Base-by-base conservation (phyloP, 2,329 filamentous ascomycete species). In the Exophiala phaeomuriformis region DNA sequence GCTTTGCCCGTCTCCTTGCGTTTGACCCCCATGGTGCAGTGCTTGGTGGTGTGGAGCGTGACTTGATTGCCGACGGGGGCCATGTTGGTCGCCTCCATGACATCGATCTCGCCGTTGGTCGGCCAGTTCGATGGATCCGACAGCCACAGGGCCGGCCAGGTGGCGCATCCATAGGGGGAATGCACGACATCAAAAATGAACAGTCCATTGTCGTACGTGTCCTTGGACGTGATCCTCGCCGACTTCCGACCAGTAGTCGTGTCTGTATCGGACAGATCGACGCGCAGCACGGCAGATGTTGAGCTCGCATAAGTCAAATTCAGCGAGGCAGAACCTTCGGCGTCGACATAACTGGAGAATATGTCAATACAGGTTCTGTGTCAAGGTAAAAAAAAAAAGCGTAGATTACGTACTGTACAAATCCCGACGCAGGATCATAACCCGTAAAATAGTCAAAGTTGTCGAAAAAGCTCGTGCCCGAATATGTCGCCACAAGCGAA, bases 111-210 rank as follows among this genome's bases (percentile, higher is more conserved):
- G 9, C 73, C 72, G 37, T 68, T 66, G 1, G 60, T 53, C 0
- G 71, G 72, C 72, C 72, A 75, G 42, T 53, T 69, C 60, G 65
- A 68, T 10, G 76, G 72, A 19, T 85, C 85, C 36, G 87, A 65
- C 47, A 73, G 73, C 77, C 77, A 79, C 65, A 86, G 67, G 6
- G 84, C 82, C 51, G 85, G 85, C 85, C 85, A 89, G 28, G 80
- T 76, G 27, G 86, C 85, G 60, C 86, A 89, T 1, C 81, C 81
- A 27, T 75, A 76, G 3, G 86, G 85, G 83, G 89, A 88, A 60
- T 89, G 85, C n/a, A 74, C 74, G 48, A 89, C 78, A 66, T 90
- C 85, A 27, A 84, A 75, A 46, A 90, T 82, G 61, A 88, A 81
- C 5, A 89, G 76, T 0, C 84, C 85, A 60, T 82, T 75, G 30